Conservation (phyloP, 495 filamentous ascomycete genomes). For the Lophiostoma macrostomum region DNA sequence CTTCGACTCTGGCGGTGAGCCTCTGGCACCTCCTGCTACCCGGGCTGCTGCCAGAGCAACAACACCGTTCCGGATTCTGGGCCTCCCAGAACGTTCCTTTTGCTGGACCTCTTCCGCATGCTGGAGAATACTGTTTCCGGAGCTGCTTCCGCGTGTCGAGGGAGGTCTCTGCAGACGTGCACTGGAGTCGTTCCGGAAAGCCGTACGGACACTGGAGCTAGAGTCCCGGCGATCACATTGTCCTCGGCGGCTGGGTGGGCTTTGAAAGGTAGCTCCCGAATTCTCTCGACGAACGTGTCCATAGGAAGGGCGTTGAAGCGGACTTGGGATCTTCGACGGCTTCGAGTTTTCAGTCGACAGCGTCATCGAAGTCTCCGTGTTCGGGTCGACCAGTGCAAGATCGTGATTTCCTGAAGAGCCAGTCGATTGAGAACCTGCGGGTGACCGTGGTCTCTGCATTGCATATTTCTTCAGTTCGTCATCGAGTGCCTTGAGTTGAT, state of each 20-base stretch:
- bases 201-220: constrained; percentile 22
- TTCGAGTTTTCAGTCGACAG: constrained; percentile 7
- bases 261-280: constrained; percentile 15
- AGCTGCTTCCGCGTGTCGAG: constrained; percentile 14
- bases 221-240: constrained; percentile 12
- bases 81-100: neutral
- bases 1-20: neutral
- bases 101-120: neutral
- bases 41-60: constrained; percentile 20
- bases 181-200: constrained; percentile 5
- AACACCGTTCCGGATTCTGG: neutral
- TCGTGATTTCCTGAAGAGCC: neutral
- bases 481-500: constrained; percentile 11
- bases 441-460: neutral
- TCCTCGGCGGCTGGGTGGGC: neutral
- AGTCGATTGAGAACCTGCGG: neutral
- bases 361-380: constrained; percentile 1
- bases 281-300: constrained; percentile 22
- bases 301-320: constrained; percentile 20
- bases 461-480: neutral
- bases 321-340: constrained; percentile 40
- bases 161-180: neutral
- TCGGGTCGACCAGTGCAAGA: neutral
- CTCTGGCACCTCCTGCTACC: constrained; percentile 7
- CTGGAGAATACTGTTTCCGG: neutral